A percentile compares a stretch with the other conserved stretches of the same genome.
phyloP scores from a whole-genome alignment of 208 protist species.

The Trypanosoma lewisi region DNA sequence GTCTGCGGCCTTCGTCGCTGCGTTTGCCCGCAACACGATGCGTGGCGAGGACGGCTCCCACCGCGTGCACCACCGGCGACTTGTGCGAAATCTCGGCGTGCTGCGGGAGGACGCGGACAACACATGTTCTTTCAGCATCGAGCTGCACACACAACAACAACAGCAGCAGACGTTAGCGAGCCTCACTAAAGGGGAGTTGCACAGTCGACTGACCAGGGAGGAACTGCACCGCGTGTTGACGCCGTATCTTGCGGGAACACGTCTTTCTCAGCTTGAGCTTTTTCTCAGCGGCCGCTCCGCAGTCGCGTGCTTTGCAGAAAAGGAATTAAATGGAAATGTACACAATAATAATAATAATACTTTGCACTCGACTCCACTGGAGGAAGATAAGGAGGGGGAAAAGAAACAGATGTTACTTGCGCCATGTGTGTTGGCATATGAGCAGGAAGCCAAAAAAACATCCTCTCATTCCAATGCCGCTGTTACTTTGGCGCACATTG shows the following conservation, averaged over 20 bases:
- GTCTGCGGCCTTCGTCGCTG: conserved; percentile 67
- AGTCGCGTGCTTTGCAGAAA: conserved; percentile 34
- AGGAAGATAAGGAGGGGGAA: neutral
- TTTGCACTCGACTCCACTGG: neutral
- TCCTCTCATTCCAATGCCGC: no score
- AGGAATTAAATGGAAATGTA: neutral
- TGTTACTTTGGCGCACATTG: conserved; percentile 46
- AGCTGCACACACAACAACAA: conserved; percentile 18
- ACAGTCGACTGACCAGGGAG: conserved; percentile 27
- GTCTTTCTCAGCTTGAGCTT: conserved; percentile 52
- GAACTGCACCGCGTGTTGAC: conserved; percentile 30
- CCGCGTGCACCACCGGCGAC: conserved; percentile 51
- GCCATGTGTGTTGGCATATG: conserved; percentile 23
- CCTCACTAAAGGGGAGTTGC: neutral
- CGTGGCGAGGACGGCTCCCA: conserved; percentile 67
- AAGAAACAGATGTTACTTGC: neutral
- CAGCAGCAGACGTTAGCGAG: no score
- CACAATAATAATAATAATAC: conserved; percentile 1
- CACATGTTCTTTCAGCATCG: conserved; percentile 41
- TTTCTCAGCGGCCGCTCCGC: conserved; percentile 40
- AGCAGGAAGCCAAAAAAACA: conserved; percentile 2
- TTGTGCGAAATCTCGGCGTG: conserved; percentile 48
- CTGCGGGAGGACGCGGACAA: conserved; percentile 30
- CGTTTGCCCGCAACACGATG: conserved; percentile 67
- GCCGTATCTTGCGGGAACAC: conserved; percentile 39